A percentile compares a stretch with the other conserved stretches of the same genome.
phyloP scores from a whole-genome alignment of 805 yeast genomes.

The Scheffersomyces spartinae region DNA sequence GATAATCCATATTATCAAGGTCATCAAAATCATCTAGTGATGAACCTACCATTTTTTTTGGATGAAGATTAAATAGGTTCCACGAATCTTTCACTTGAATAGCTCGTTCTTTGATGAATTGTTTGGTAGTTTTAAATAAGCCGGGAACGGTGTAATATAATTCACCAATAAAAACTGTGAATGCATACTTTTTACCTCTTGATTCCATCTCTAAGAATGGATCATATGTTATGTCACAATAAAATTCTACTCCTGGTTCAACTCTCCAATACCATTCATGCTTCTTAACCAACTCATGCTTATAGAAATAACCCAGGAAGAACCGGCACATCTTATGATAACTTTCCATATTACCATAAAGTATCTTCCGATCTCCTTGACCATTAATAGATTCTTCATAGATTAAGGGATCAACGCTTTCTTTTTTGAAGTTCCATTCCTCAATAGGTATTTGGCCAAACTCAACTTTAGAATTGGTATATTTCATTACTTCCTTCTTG shows the following conservation, averaged over 20 bases:
- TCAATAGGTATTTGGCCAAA: slow-evolving; percentile 55
- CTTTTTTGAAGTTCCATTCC: slow-evolving; percentile 63
- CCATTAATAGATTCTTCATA: slow-evolving; percentile 47
- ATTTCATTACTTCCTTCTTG: slow-evolving; percentile 34
- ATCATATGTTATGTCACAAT: slow-evolving; percentile 85
- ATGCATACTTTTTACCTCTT: slow-evolving; percentile 67
- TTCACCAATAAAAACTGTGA: slow-evolving; percentile 70
- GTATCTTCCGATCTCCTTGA: slow-evolving; percentile 75
- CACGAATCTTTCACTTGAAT: slow-evolving; percentile 53
- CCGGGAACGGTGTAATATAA: slow-evolving; percentile 74
- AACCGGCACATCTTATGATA: slow-evolving; percentile 96
- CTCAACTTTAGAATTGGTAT: slow-evolving; percentile 51
- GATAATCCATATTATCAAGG: too few species aligned
- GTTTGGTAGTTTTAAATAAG: slow-evolving; percentile 59
- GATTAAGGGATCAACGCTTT: slow-evolving; percentile 24
- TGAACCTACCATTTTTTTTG: too few species aligned
- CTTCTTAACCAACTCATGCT: slow-evolving; percentile 60
- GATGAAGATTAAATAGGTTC: slow-evolving; percentile 39
- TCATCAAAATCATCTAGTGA: too few species aligned
- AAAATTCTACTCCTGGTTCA: slow-evolving; percentile 86
- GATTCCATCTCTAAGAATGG: slow-evolving; percentile 76
- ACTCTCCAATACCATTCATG: slow-evolving; percentile 95
- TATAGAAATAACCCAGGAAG: slow-evolving; percentile 72
- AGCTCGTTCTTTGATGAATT: slow-evolving; percentile 40
- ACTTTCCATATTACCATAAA: slow-evolving; percentile 73